Evolutionary conservation across 495 filamentous ascomycete genomes (phyloP).

Genomic region (Hypoxylon rickii): DNA sequence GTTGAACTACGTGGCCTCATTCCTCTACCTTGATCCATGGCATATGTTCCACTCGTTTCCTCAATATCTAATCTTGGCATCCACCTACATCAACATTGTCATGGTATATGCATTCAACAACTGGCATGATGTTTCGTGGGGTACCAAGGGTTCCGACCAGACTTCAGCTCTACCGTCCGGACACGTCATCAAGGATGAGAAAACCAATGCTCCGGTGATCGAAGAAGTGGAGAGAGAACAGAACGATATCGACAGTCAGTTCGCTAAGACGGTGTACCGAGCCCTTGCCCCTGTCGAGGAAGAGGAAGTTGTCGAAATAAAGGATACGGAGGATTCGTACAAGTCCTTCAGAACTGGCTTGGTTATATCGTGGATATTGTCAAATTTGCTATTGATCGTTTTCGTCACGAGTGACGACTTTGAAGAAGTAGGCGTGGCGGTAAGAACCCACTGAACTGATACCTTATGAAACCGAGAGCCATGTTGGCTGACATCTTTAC

Average conservation of each 20-base stretch:
- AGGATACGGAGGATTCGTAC: constrained; percentile 95
- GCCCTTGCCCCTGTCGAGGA: constrained; percentile 82
- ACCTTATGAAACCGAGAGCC: neutral
- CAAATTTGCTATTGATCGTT: constrained; percentile 84
- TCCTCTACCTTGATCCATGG: constrained; percentile 99
- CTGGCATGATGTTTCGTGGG: constrained; percentile 99
- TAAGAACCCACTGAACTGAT: constrained; percentile 54
- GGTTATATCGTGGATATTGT: constrained; percentile 92
- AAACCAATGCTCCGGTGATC: constrained; percentile 79
- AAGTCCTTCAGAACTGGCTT: constrained; percentile 97
- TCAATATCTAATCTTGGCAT: constrained; percentile 87
- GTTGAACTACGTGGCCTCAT: constrained; percentile 96
- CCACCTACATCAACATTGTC: constrained; percentile 98
- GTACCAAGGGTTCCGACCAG: constrained; percentile 99
- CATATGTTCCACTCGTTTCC: constrained; percentile 99
- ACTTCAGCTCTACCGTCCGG: constrained; percentile 91
- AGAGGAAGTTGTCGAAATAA: constrained; percentile 71
- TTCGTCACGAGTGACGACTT: constrained; percentile 87
- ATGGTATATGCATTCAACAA: constrained; percentile 99
- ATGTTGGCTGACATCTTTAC: neutral
- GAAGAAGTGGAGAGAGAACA: constrained; percentile 97
- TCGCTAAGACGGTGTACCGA: constrained; percentile 94
- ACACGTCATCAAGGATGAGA: constrained; percentile 77
- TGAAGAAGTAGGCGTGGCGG: constrained; percentile 79
- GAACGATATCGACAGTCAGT: constrained; percentile 97